Conservation (phyloP, 768 basidiomycete genomes). For the Mycena leptocephala region DNA sequence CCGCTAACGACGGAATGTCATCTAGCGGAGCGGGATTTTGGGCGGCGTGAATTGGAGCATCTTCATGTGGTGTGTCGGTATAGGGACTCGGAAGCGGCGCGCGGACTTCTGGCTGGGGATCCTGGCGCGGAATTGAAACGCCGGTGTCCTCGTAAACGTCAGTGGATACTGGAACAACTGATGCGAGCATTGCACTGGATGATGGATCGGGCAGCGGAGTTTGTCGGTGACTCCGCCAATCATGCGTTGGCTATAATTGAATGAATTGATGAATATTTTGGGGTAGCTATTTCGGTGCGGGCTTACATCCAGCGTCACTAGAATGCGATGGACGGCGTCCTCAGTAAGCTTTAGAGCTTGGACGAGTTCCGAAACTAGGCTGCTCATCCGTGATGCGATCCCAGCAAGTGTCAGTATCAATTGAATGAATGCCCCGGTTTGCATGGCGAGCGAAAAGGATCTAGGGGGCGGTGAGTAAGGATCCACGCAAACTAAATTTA, state of each 20-base stretch:
- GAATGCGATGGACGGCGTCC: slow-evolving; percentile 45
- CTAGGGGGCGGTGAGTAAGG: slow-evolving; percentile 51
- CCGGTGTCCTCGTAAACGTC: slow-evolving; percentile 23
- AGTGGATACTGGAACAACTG: neutral
- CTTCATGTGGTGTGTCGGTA: neutral
- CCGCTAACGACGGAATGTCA: neutral
- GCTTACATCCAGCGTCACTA: slow-evolving; percentile 52
- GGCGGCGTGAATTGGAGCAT: neutral
- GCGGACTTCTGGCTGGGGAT: neutral
- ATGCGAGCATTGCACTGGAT: neutral
- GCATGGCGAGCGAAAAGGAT: slow-evolving; percentile 75
- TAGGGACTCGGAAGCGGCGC: neutral
- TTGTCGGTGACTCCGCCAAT: neutral
- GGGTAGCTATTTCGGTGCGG: neutral
- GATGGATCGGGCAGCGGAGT: neutral
- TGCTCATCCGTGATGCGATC: slow-evolving; percentile 71
- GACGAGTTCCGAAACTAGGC: slow-evolving; percentile 61
- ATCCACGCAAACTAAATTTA: neutral
- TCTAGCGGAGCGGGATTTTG: neutral
- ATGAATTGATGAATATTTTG: neutral
- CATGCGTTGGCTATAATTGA: slow-evolving; percentile 16
- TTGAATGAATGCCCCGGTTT: slow-evolving; percentile 82
- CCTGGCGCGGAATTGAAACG: slow-evolving; percentile 17
- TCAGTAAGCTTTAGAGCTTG: slow-evolving; percentile 52
- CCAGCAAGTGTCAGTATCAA: slow-evolving; percentile 75